Conservation (phyloP, 1,284 basidiomycete species). For the Blastosporella zonata region DNA sequence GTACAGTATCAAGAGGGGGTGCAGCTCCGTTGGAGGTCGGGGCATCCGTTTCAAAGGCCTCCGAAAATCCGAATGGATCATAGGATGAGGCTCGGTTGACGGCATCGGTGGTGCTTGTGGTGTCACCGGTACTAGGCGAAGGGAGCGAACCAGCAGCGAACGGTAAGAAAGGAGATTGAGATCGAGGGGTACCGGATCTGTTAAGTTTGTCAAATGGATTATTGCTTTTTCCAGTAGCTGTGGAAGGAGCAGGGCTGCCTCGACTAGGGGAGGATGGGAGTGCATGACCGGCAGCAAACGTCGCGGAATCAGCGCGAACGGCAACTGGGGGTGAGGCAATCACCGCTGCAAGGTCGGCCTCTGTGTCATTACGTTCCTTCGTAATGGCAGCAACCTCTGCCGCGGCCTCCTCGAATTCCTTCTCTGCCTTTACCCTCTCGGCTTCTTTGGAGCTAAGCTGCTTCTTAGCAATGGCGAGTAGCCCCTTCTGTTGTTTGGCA, state of each 20-base stretch:
- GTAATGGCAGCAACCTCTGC: constrained; percentile 50
- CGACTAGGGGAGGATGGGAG: constrained; percentile 68
- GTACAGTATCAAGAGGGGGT: constrained; percentile 1
- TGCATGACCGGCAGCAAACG: constrained; percentile 63
- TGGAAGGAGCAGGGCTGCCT: constrained; percentile 34
- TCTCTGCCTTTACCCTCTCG: constrained; percentile 68
- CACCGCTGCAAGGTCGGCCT: constrained; percentile 46
- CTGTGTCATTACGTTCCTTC: constrained; percentile 56
- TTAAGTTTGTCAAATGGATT: constrained; percentile 90
- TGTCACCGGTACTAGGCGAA: constrained; percentile 5
- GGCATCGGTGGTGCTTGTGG: constrained; percentile 2
- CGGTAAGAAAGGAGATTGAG: constrained; percentile 57
- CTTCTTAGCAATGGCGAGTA: constrained; percentile 93
- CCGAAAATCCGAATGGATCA: constrained; percentile 63
- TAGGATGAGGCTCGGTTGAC: constrained; percentile 20
- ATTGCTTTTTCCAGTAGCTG: constrained; percentile 65
- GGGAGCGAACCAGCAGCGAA: constrained; percentile 41
- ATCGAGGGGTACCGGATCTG: constrained; percentile 44
- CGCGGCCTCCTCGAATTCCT: constrained; percentile 68
- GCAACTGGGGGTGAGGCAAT: constrained; percentile 14
- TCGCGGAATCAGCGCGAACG: constrained; percentile 44
- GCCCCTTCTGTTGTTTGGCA: constrained; percentile 92
- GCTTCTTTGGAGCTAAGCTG: constrained; percentile 86
- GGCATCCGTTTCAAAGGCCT: constrained; percentile 32
- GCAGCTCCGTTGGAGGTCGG: constrained; percentile 15